Evolutionary conservation across 2,329 filamentous ascomycete species (phyloP).

Genomic region (Verticillium klebahnii): DNA sequence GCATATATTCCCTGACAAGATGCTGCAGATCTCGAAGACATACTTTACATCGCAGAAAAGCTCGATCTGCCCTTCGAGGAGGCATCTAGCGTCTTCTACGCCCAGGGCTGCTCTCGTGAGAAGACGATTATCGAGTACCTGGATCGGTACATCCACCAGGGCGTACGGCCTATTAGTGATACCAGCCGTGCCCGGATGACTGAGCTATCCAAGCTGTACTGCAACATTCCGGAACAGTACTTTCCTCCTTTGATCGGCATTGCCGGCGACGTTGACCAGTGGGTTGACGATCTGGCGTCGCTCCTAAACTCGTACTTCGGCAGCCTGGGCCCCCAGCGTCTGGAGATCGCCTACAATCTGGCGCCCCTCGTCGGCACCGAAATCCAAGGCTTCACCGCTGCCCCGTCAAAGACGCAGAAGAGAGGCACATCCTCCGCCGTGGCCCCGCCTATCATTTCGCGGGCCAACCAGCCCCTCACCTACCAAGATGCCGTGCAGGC

Average conservation of each 20-base stretch:
- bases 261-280: conserved; percentile 28
- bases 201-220: conserved; percentile 30
- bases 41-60: conserved; percentile 38
- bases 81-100: conserved; percentile 34
- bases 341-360: conserved; percentile 33
- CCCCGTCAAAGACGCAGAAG: neutral
- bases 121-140: conserved; percentile 37
- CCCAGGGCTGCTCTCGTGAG: conserved; percentile 31
- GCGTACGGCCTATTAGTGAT: conserved; percentile 25
- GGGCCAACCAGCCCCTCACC: neutral
- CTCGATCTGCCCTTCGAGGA: conserved; percentile 35
- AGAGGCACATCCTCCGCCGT: neutral
- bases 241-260: conserved; percentile 31
- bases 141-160: conserved; percentile 35
- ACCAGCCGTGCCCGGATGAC: conserved; percentile 22
- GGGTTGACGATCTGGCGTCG: conserved; percentile 34
- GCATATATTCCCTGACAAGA: neutral
- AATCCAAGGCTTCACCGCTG: conserved; percentile 16
- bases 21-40: conserved; percentile 29
- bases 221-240: conserved; percentile 38
- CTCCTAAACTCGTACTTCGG: conserved; percentile 37
- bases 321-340: conserved; percentile 29
- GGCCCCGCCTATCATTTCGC: neutral
- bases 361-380: conserved; percentile 28
- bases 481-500: conserved; percentile 14